Evolutionary conservation across 1,284 basidiomycete species (phyloP).

Genomic region (Ceratobasidium sp.): DNA sequence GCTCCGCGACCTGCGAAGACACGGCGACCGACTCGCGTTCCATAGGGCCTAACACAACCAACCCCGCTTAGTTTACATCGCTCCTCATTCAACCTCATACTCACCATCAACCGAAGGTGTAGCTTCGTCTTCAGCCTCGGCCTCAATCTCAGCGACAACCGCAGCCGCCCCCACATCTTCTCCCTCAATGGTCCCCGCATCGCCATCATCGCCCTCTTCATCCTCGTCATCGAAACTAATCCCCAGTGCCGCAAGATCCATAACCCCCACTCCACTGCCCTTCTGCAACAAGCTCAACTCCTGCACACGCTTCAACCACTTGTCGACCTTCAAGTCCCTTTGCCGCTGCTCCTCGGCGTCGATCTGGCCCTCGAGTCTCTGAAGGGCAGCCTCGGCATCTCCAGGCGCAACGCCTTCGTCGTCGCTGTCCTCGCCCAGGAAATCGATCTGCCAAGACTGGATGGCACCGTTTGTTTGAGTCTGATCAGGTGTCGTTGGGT

Average conservation of each 20-base stretch:
- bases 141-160: slow-evolving; percentile 29
- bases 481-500: slow-evolving; percentile 43
- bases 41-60: neutral
- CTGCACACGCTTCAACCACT: slow-evolving; percentile 79
- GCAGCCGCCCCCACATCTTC: neutral
- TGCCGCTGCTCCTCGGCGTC: slow-evolving; percentile 73
- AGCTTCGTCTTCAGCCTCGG: slow-evolving; percentile 43
- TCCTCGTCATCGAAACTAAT: slow-evolving; percentile 58
- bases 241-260: slow-evolving; percentile 55
- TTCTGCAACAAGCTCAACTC: slow-evolving; percentile 58
- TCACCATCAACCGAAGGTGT: slow-evolving; percentile 47
- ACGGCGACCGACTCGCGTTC: slow-evolving; percentile 18
- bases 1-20: slow-evolving; percentile 1
- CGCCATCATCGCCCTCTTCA: slow-evolving; percentile 56
- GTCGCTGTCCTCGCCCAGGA: slow-evolving; percentile 78
- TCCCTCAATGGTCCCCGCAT: slow-evolving; percentile 14
- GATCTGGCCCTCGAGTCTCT: slow-evolving; percentile 83
- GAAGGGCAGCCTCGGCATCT: slow-evolving; percentile 81
- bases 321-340: slow-evolving; percentile 79
- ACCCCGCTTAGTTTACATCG: neutral
- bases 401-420: slow-evolving; percentile 70
- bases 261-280: slow-evolving; percentile 63
- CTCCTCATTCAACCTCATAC: neutral
- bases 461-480: slow-evolving; percentile 58
- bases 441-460: slow-evolving; percentile 81